phyloP scores from a whole-genome alignment of 768 basidiomycete genomes.

The Dentipellis sp. region DNA sequence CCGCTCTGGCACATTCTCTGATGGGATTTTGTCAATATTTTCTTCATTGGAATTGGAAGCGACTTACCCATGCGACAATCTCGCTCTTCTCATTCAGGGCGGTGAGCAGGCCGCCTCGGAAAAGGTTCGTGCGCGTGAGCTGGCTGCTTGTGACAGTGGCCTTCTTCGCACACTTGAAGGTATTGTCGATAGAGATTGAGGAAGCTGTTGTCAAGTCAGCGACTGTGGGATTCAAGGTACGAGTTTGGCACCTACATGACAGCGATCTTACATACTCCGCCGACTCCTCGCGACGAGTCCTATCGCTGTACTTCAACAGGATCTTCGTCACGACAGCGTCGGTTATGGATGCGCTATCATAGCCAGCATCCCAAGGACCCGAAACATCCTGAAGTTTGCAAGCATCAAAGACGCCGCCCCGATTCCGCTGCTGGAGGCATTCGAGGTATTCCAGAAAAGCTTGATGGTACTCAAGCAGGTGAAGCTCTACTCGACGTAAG shows the following conservation, averaged over 20 bases:
- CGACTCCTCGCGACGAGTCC: background rate
- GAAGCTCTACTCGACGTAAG: background rate
- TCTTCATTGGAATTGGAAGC: background rate
- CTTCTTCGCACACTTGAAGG: background rate
- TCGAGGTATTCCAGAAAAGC: background rate
- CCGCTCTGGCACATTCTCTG: background rate
- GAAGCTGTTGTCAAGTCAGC: background rate
- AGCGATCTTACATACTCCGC: background rate
- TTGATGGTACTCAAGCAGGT: background rate
- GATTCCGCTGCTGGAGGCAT: background rate
- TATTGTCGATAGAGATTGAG: background rate
- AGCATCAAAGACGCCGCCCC: background rate
- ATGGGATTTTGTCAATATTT: background rate
- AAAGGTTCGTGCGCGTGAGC: background rate
- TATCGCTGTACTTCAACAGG: background rate
- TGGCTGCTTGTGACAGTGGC: background rate
- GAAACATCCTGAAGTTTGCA: background rate
- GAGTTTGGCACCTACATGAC: background rate
- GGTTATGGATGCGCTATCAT: background rate
- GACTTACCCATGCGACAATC: background rate
- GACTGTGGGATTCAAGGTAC: background rate
- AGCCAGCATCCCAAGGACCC: background rate
- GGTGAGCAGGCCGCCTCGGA: background rate
- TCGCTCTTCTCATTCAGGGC: background rate
- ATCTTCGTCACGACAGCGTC: background rate